phyloP scores from a whole-genome alignment of 192 early-diverging fungal species.

The Spizellomyces punctatus region DNA sequence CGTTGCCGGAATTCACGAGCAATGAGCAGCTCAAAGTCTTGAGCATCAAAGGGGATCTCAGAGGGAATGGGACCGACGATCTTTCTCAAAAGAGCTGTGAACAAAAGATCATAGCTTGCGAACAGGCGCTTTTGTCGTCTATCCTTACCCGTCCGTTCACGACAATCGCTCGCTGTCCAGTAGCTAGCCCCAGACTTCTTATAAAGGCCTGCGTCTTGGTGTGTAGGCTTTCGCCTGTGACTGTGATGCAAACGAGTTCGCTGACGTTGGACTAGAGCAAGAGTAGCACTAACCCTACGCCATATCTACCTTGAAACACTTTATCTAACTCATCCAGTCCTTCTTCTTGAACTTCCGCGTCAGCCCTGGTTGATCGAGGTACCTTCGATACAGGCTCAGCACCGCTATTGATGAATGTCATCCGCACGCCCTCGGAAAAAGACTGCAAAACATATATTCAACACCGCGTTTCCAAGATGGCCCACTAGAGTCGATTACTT shows the following conservation, averaged over 20 bases:
- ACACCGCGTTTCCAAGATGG: neutral
- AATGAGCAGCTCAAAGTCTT: constrained; percentile 65
- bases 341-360: too few relatives aligned
- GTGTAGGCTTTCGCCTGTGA: too few relatives aligned
- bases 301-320: too few relatives aligned
- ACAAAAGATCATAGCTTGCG: neutral
- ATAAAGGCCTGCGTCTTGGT: too few relatives aligned
- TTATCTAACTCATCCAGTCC: too few relatives aligned
- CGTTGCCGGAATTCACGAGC: constrained; percentile 55
- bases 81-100: constrained; percentile 2
- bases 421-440: constrained; percentile 4
- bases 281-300: too few relatives aligned
- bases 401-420: neutral
- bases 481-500: neutral
- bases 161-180: constrained; percentile 26
- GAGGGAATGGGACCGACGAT: constrained; percentile 36
- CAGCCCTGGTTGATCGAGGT: too few relatives aligned
- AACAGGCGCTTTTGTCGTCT: neutral
- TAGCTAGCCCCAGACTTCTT: too few relatives aligned
- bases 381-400: too few relatives aligned
- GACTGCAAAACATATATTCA: neutral
- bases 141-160: constrained; percentile 45
- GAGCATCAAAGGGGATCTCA: constrained; percentile 42
- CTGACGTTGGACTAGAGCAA: too few relatives aligned
- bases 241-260: too few relatives aligned